A percentile compares a stretch with the other conserved stretches of the same genome.
phyloP scores from a whole-genome alignment of 2,329 filamentous ascomycete species.

The Phoma sp. region DNA sequence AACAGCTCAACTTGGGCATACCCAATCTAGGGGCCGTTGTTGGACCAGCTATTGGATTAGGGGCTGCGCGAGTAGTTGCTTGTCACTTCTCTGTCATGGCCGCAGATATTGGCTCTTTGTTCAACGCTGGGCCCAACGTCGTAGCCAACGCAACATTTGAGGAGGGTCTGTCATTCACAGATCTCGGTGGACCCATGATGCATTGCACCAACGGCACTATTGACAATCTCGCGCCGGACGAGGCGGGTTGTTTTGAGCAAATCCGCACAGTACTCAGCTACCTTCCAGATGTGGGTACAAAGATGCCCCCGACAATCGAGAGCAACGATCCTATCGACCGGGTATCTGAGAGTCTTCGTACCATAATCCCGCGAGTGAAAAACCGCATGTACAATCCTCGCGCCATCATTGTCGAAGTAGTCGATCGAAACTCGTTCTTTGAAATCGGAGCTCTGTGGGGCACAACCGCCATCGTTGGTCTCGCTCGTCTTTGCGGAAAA shows the following conservation, averaged over 20 bases:
- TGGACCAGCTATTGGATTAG: slow-evolving; percentile 68
- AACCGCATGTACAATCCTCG: slow-evolving; percentile 66
- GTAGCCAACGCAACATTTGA: slow-evolving; percentile 69
- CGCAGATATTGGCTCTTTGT: slow-evolving; percentile 64
- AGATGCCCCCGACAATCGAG: slow-evolving; percentile 58
- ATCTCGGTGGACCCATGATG: slow-evolving; percentile 65
- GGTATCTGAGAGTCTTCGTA: slow-evolving; percentile 56
- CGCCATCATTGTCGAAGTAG: slow-evolving; percentile 62
- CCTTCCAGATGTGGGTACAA: slow-evolving; percentile 63
- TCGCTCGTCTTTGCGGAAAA: slow-evolving; percentile 63
- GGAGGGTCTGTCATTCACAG: slow-evolving; percentile 64
- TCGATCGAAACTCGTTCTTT: slow-evolving; percentile 65
- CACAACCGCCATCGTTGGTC: slow-evolving; percentile 64
- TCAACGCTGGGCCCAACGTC: slow-evolving; percentile 69
- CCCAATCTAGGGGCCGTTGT: slow-evolving; percentile 68
- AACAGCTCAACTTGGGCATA: slow-evolving; percentile 67
- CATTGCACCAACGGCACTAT: slow-evolving; percentile 71
- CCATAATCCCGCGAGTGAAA: slow-evolving; percentile 63
- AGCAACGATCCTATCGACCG: slow-evolving; percentile 59
- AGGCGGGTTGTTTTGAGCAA: slow-evolving; percentile 67
- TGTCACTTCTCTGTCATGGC: slow-evolving; percentile 73
- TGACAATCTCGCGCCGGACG: slow-evolving; percentile 66
- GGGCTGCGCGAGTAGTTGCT: slow-evolving; percentile 65
- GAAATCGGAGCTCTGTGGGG: slow-evolving; percentile 70
- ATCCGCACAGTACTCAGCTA: slow-evolving; percentile 63